phyloP scores from a whole-genome alignment of 2,329 filamentous ascomycete species.

The Elsinoe australis region DNA sequence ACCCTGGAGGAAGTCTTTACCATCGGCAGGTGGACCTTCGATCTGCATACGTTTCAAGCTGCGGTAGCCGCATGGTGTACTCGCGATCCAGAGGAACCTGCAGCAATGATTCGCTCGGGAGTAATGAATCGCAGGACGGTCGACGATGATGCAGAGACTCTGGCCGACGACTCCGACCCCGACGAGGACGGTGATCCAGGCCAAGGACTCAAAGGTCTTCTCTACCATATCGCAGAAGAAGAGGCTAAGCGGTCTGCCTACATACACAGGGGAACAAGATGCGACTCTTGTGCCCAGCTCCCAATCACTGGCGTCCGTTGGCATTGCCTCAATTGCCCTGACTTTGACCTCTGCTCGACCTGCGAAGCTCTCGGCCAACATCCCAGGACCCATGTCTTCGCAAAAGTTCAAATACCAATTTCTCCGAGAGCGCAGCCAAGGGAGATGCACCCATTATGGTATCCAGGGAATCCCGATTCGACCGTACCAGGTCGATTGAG shows the following conservation, averaged over 20 bases:
- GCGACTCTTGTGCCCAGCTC: constrained; percentile 78
- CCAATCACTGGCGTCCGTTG: constrained; percentile 91
- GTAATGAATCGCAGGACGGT: not conserved
- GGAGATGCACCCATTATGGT: constrained; percentile 76
- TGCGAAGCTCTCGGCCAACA: constrained; percentile 64
- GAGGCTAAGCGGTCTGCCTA: constrained; percentile 82
- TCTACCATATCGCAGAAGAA: constrained; percentile 91
- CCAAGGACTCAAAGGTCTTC: constrained; percentile 41
- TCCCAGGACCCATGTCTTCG: constrained; percentile 88
- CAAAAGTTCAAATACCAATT: constrained; percentile 86
- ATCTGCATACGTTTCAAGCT: constrained; percentile 19
- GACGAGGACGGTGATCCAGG: constrained; percentile 23
- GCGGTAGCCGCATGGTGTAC: constrained; percentile 17
- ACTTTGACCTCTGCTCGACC: constrained; percentile 90
- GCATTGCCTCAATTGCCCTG: constrained; percentile 88
- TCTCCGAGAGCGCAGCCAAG: constrained; percentile 71
- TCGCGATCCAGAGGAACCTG: not conserved
- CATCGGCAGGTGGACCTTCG: constrained; percentile 19
- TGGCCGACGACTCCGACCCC: constrained; percentile 22
- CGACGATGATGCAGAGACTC: constrained; percentile 24
- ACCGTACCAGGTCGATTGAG: constrained; percentile 58
- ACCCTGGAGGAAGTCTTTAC: not conserved
- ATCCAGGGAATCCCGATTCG: constrained; percentile 74
- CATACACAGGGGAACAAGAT: constrained; percentile 85
- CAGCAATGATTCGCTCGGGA: not conserved